A percentile compares a stretch with the other conserved stretches of the same genome.
phyloP scores from a whole-genome alignment of 1,284 basidiomycete genomes.

The Athelia sp. region DNA sequence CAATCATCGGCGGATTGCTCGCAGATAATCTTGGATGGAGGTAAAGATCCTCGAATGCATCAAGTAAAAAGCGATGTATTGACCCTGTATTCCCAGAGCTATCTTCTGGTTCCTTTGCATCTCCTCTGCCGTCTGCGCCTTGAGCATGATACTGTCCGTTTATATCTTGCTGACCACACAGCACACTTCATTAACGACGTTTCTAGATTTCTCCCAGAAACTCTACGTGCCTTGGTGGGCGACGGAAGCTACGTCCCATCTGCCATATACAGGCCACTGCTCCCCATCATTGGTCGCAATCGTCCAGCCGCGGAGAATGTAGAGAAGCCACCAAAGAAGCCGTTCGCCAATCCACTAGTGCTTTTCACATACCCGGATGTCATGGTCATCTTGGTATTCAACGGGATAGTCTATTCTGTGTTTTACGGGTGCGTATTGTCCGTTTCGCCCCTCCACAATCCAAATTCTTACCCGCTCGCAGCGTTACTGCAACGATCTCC shows the following conservation, averaged over 20 bases:
- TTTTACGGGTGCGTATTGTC: conserved; percentile 45
- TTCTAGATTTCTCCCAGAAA: conserved; percentile 56
- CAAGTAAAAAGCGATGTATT: not conserved
- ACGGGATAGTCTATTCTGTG: conserved; percentile 51
- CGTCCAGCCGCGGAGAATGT: conserved; percentile 12
- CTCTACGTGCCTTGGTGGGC: conserved; percentile 50
- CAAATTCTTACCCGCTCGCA: too few species aligned
- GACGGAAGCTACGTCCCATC: conserved; percentile 50
- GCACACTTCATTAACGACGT: not conserved
- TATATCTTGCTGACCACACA: not conserved
- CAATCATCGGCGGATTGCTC: conserved; percentile 56
- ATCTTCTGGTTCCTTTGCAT: conserved; percentile 82
- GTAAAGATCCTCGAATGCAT: conserved; percentile 27
- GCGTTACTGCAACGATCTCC: conserved; percentile 58
- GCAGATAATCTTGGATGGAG: conserved; percentile 63
- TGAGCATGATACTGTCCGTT: conserved; percentile 52
- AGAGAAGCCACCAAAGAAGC: conserved; percentile 25
- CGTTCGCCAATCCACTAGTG: conserved; percentile 52
- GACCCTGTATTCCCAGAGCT: conserved; percentile 35
- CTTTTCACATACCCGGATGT: conserved; percentile 59
- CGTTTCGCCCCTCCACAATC: too few species aligned
- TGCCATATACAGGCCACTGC: conserved; percentile 43
- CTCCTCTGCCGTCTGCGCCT: conserved; percentile 44
- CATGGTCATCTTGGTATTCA: conserved; percentile 56
- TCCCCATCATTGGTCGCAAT: conserved; percentile 47